A percentile compares a stretch with the other conserved stretches of the same genome.
phyloP scores from a whole-genome alignment of 345 rosid species.

The Mercurialis annua region DNA sequence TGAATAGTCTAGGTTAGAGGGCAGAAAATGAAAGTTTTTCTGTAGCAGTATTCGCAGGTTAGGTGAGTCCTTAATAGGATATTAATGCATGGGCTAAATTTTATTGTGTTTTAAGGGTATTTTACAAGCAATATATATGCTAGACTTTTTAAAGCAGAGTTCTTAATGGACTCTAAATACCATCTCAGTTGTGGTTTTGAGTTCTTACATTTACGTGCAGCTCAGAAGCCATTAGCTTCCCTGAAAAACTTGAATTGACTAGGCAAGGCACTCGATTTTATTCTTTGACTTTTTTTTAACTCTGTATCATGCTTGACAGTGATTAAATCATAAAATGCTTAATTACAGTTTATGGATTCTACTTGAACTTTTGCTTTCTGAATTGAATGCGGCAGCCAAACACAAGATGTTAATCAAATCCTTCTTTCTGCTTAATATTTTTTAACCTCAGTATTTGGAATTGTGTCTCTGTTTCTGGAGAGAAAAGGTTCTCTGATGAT shows the following conservation, averaged over 20 bases:
- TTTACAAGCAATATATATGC: too few relatives aligned
- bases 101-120: too few relatives aligned
- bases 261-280: neutral
- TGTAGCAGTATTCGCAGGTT: too few relatives aligned
- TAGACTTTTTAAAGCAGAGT: too few relatives aligned
- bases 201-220: too few relatives aligned
- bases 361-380: neutral
- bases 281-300: neutral
- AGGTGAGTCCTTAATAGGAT: too few relatives aligned
- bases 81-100: too few relatives aligned
- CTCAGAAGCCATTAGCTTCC: neutral
- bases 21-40: too few relatives aligned
- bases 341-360: neutral
- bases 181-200: too few relatives aligned
- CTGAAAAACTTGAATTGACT: neutral
- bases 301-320: neutral
- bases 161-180: too few relatives aligned
- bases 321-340: neutral
- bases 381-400: neutral
- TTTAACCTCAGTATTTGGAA: neutral
- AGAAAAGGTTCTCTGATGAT: neutral
- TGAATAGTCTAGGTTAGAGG: too few relatives aligned
- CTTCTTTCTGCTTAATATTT: neutral
- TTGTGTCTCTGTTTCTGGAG: neutral
- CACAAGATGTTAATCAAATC: neutral